Percentiles rank a stretch among this genome's conserved stretches.
These are phyloP conservation scores for Phragmites australis DNA, from an alignment of 176 grass and related monocot species.

Conservation along the genomic window DNA sequence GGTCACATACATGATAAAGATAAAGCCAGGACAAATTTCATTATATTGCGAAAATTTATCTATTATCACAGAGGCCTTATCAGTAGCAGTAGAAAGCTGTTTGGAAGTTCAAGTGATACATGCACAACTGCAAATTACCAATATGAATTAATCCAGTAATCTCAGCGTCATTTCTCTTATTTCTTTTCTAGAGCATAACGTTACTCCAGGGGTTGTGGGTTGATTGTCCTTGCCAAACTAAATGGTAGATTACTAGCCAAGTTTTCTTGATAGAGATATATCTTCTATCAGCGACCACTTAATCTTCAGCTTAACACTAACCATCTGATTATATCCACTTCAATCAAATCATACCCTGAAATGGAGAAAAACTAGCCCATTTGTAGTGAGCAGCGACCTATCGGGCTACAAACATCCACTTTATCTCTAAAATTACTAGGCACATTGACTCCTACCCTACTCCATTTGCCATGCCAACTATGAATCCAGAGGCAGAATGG, in stretches of 20 bases:
- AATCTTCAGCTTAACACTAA: slow-evolving; percentile 25
- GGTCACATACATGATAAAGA: background rate
- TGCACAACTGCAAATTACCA: background rate
- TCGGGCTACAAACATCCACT: background rate
- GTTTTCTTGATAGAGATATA: slow-evolving; percentile 23
- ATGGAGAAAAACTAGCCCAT: slow-evolving; percentile 1
- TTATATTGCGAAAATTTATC: background rate
- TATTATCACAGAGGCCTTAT: background rate
- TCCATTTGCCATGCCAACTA: background rate
- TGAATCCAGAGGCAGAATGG: background rate
- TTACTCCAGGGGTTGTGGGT: background rate
- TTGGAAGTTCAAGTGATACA: background rate
- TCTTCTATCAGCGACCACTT: background rate
- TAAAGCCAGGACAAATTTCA: background rate
- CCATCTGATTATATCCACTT: slow-evolving; percentile 31
- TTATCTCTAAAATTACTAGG: slow-evolving; percentile 25
- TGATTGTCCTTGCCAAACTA: background rate
- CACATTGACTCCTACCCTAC: background rate
- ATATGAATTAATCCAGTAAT: background rate
- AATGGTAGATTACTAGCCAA: slow-evolving; percentile 22
- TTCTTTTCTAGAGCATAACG: slow-evolving; percentile 5
- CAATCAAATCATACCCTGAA: slow-evolving; percentile 13
- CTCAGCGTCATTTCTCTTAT: background rate
- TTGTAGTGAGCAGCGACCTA: slow-evolving; percentile 4
- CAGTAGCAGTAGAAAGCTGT: background rate